These are phyloP conservation scores for Falciphora oryzae DNA, from an alignment of 2,329 filamentous ascomycete species.

Conservation along the genomic window DNA sequence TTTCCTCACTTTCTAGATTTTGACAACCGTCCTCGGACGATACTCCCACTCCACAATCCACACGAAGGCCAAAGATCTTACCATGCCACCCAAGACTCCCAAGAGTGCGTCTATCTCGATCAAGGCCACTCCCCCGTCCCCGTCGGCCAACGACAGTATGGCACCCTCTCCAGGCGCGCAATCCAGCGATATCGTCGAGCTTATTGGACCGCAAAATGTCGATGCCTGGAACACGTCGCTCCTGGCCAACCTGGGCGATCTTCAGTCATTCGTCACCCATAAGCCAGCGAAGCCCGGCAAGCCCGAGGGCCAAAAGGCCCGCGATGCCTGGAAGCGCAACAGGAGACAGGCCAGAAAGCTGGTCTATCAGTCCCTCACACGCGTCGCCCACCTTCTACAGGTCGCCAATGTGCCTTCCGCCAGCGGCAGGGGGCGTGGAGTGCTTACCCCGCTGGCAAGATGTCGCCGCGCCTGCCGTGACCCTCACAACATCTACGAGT, in stretches of 20 bases:
- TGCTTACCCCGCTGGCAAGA: conserved; percentile 5
- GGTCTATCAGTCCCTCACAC: conserved; percentile 11
- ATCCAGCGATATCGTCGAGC: neutral
- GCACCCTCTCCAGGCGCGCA: neutral
- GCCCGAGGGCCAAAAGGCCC: neutral
- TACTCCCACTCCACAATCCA: neutral
- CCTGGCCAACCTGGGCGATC: neutral
- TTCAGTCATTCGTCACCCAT: conserved; percentile 1
- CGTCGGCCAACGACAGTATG: neutral
- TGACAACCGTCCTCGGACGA: neutral
- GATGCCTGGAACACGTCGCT: conserved; percentile 5
- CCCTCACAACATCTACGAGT: conserved; percentile 13
- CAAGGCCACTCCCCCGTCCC: neutral
- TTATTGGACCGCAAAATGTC: conserved; percentile 4
- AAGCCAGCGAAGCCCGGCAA: neutral
- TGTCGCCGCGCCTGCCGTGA: conserved; percentile 4
- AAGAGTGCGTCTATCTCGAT: neutral
- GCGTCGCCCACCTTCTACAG: neutral
- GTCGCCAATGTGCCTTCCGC: neutral
- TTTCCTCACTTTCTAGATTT: neutral
- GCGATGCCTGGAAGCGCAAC: neutral
- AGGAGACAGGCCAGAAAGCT: conserved; percentile 12
- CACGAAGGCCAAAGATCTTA: neutral
- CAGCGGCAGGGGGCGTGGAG: neutral
- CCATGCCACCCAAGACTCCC: neutral